Conservation (phyloP, 257 asterid species). For the Coffea canephora region DNA sequence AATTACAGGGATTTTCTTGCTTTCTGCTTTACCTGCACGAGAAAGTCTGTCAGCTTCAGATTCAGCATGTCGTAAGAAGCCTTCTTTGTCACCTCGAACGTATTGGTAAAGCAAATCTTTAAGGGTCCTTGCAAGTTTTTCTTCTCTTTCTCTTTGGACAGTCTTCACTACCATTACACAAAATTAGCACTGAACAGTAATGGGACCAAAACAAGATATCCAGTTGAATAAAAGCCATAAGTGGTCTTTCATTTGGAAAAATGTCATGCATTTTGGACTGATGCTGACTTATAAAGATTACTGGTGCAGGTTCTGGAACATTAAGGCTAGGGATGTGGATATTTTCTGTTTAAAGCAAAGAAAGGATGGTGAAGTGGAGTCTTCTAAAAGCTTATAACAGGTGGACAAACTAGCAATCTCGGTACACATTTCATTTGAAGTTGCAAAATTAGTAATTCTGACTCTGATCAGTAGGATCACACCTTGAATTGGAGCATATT, state of each 20-base stretch:
- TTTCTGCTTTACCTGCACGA: conserved; percentile 44
- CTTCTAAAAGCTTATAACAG: background rate
- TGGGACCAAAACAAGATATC: background rate
- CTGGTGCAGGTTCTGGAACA: background rate
- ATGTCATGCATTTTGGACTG: background rate
- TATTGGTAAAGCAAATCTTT: conserved; percentile 58
- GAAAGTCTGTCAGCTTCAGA: conserved; percentile 86
- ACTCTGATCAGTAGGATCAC: background rate
- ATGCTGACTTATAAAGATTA: background rate
- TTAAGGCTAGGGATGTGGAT: background rate
- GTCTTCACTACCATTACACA: conserved; percentile 40
- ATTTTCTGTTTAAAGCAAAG: background rate
- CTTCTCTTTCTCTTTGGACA: conserved; percentile 90
- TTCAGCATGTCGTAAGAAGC: conserved; percentile 64
- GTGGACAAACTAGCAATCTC: too few relatives aligned
- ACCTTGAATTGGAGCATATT: too few relatives aligned
- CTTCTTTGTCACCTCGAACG: conserved; percentile 70
- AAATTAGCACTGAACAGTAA: conserved; percentile 3
- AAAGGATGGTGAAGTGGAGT: background rate
- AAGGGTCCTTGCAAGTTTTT: conserved; percentile 70
- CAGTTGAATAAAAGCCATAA: too few relatives aligned
- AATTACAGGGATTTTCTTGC: background rate
- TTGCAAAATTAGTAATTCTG: background rate
- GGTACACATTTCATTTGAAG: background rate
- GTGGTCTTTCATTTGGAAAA: background rate